Conservation (phyloP, 2,329 filamentous ascomycete genomes). For the Fusarium illudens region DNA sequence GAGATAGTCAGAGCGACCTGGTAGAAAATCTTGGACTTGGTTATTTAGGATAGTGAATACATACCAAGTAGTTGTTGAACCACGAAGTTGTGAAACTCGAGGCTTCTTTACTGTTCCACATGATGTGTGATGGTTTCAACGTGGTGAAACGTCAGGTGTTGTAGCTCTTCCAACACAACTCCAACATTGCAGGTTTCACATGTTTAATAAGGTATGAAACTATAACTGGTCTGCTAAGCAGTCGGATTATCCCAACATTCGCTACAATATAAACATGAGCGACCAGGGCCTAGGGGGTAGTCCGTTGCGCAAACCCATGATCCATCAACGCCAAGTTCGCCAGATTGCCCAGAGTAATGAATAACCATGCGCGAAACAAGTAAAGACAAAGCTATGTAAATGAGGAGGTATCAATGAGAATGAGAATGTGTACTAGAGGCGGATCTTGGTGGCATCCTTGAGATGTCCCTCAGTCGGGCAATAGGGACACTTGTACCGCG, state of each 20-base stretch:
- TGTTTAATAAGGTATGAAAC: slow-evolving; percentile 4
- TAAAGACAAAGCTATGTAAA: neutral
- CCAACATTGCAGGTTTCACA: slow-evolving; percentile 22
- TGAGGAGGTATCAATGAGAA: neutral
- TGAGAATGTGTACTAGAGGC: slow-evolving; percentile 56
- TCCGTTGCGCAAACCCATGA: neutral
- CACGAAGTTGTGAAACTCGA: slow-evolving; percentile 20
- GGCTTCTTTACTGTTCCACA: neutral
- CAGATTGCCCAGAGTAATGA: neutral
- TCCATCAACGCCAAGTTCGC: slow-evolving; percentile 21
- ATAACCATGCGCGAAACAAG: neutral
- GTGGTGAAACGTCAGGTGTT: slow-evolving; percentile 13
- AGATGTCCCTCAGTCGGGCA: slow-evolving; percentile 85
- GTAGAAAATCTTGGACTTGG: neutral
- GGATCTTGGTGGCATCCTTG: slow-evolving; percentile 78
- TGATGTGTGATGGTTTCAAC: slow-evolving; percentile 20
- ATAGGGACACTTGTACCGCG: slow-evolving; percentile 93
- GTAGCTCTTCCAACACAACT: neutral
- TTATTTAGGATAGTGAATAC: neutral
- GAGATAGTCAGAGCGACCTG: neutral
- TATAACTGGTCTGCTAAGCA: slow-evolving; percentile 6
- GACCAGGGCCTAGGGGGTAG: neutral
- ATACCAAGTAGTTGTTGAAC: neutral
- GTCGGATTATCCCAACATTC: slow-evolving; percentile 22
- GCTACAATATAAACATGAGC: slow-evolving; percentile 12